A percentile compares a stretch with the other conserved stretches of the same genome.
Conservation (phyloP, 2,329 filamentous ascomycete genomes). For the Dryadomyces quercus-mongolicae region DNA sequence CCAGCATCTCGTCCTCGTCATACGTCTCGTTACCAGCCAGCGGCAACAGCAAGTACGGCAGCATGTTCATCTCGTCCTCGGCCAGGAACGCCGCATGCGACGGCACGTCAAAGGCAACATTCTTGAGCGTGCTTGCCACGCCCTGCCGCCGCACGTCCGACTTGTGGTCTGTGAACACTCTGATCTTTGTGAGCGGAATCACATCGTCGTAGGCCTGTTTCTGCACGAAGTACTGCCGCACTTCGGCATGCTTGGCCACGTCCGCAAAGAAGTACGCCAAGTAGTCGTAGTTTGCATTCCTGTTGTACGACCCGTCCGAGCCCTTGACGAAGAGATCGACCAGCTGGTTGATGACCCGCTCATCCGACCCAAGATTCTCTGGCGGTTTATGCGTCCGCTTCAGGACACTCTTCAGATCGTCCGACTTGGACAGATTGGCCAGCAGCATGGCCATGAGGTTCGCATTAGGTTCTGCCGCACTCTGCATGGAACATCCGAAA, state of each 20-base stretch:
- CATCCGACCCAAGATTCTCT: conserved; percentile 57
- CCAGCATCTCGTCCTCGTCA: conserved; percentile 70
- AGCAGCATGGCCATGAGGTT: conserved; percentile 84
- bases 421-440: conserved; percentile 79
- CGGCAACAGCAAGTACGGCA: conserved; percentile 81
- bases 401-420: conserved; percentile 57
- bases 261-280: conserved; percentile 91
- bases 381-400: conserved; percentile 56
- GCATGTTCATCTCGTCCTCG: conserved; percentile 61
- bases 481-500: conserved; percentile 14
- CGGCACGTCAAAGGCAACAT: conserved; percentile 71
- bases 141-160: conserved; percentile 76
- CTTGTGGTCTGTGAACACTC: conserved; percentile 85
- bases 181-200: conserved; percentile 83
- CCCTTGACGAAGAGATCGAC: conserved; percentile 96
- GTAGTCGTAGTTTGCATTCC: conserved; percentile 79
- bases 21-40: conserved; percentile 85
- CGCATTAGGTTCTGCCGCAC: conserved; percentile 65
- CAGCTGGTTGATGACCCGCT: conserved; percentile 73
- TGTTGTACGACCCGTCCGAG: conserved; percentile 70
- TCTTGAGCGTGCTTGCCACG: conserved; percentile 95
- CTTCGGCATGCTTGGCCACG: conserved; percentile 66
- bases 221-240: conserved; percentile 62
- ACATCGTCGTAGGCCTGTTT: conserved; percentile 67
- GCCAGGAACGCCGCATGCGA: conserved; percentile 61